Conservation (phyloP, 31 red algal species). For the Odonthalia washingtoniensis region DNA sequence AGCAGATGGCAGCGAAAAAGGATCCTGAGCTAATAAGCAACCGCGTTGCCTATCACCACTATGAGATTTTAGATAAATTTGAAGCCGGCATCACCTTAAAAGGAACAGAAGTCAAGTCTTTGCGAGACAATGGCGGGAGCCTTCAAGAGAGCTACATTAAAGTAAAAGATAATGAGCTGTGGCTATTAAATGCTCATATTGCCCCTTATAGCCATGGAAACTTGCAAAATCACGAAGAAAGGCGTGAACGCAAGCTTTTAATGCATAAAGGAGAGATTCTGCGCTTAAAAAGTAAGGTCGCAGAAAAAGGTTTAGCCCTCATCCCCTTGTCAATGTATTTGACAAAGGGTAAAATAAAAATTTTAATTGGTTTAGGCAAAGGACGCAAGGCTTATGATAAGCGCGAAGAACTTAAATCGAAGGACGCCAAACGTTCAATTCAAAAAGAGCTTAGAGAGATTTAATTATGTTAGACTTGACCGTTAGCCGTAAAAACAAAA, state of each 20-base stretch:
- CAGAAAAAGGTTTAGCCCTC: slow-evolving; percentile 83
- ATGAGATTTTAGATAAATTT: slow-evolving; percentile 76
- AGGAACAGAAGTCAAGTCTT: slow-evolving; percentile 91
- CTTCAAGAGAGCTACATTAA: slow-evolving; percentile 86
- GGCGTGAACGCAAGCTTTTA: slow-evolving; percentile 76
- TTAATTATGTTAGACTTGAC: too few species aligned
- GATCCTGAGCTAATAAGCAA: slow-evolving; percentile 52
- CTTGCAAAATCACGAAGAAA: slow-evolving; percentile 85
- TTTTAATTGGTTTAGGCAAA: slow-evolving; percentile 82
- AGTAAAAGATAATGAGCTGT: slow-evolving; percentile 77
- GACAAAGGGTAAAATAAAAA: slow-evolving; percentile 73
- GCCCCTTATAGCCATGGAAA: slow-evolving; percentile 30
- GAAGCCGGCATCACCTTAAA: slow-evolving; percentile 87
- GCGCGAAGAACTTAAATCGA: slow-evolving; percentile 68
- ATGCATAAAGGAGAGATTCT: slow-evolving; percentile 89
- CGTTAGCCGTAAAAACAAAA: too few species aligned
- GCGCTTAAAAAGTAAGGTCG: slow-evolving; percentile 51
- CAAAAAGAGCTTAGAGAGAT: too few species aligned
- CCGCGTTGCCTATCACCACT: slow-evolving; percentile 69
- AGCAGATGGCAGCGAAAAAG: too few species aligned
- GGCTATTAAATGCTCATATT: slow-evolving; percentile 85
- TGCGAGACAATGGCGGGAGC: slow-evolving; percentile 76
- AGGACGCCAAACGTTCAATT: slow-evolving; percentile 70
- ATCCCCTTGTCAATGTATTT: slow-evolving; percentile 83
- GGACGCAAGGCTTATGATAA: slow-evolving; percentile 87